Evolutionary conservation across 148 eudicot species (phyloP).

Genomic region (Diospyros kaki): DNA sequence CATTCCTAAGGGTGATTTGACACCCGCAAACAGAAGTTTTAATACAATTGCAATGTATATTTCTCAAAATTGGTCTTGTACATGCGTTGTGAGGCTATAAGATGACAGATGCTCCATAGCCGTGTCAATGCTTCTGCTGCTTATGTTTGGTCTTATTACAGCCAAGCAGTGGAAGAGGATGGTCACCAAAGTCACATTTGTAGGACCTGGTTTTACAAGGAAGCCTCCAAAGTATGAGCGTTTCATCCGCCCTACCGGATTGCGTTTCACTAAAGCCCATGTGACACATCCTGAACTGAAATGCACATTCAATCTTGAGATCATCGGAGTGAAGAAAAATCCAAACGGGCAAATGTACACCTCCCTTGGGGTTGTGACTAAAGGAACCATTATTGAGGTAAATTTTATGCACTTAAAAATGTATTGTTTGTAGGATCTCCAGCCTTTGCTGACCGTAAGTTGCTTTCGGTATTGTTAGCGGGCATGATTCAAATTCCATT

Average conservation of each 20-base stretch:
- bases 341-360: slow-evolving; percentile 75
- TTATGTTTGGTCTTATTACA: not conserved
- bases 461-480: not conserved
- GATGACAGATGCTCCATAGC: not conserved
- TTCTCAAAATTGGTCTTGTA: not conserved
- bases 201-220: slow-evolving; percentile 86
- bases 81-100: not conserved
- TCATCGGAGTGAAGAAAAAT: too few relatives aligned
- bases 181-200: slow-evolving; percentile 95
- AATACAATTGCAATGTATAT: not conserved
- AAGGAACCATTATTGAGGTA: slow-evolving; percentile 96
- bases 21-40: too few relatives aligned
- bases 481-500: not conserved
- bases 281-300: slow-evolving; percentile 82
- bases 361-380: slow-evolving; percentile 88
- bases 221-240: slow-evolving; percentile 98
- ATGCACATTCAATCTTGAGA: too few relatives aligned
- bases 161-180: slow-evolving; percentile 68
- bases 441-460: not conserved
- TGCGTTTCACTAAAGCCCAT: slow-evolving; percentile 24
- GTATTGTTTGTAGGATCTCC: not conserved
- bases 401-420: not conserved
- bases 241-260: slow-evolving; percentile 81
- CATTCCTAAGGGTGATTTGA: not conserved
- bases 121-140: not conserved